Evolutionary conservation across 2,329 filamentous ascomycete species (phyloP).

Genomic region (Mollisia scopiformis): DNA sequence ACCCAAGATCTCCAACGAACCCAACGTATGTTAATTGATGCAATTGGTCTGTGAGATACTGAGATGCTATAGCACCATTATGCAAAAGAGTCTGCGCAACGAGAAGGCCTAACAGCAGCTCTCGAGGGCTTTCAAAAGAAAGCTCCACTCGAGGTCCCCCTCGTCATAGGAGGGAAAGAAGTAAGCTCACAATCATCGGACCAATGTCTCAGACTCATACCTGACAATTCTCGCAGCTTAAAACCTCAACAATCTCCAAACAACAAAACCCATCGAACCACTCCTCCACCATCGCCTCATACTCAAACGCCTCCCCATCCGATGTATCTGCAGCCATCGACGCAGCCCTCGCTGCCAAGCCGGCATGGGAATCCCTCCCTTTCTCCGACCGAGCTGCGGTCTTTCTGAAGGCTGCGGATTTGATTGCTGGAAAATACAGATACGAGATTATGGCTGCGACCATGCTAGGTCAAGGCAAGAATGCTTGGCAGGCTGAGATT

Average conservation of each 20-base stretch:
- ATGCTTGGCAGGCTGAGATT: conserved; percentile 99
- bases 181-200: conserved; percentile 46
- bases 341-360: conserved; percentile 82
- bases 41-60: conserved; percentile 14
- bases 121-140: conserved; percentile 70
- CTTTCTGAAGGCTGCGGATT: conserved; percentile 93
- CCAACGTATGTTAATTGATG: conserved; percentile 72
- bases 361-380: conserved; percentile 81
- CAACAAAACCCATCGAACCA: conserved; percentile 88
- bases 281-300: conserved; percentile 74
- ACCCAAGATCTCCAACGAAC: conserved; percentile 86
- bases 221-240: conserved; percentile 54
- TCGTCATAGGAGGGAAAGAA: conserved; percentile 82
- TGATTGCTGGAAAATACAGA: conserved; percentile 89
- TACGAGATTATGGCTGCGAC: conserved; percentile 97
- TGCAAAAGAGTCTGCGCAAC: conserved; percentile 78
- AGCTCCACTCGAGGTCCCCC: conserved; percentile 75
- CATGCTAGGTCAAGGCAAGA: conserved; percentile 97
- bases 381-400: conserved; percentile 91
- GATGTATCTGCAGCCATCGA: conserved; percentile 83
- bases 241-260: conserved; percentile 63
- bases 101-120: conserved; percentile 75
- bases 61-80: conserved; percentile 74
- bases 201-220: background rate
- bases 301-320: conserved; percentile 76